Percentiles rank a stretch among this genome's conserved stretches.
These are phyloP conservation scores for Rhizomucor pusillus DNA, from an alignment of 371 early-diverging fungal species.

Conservation along the genomic window DNA sequence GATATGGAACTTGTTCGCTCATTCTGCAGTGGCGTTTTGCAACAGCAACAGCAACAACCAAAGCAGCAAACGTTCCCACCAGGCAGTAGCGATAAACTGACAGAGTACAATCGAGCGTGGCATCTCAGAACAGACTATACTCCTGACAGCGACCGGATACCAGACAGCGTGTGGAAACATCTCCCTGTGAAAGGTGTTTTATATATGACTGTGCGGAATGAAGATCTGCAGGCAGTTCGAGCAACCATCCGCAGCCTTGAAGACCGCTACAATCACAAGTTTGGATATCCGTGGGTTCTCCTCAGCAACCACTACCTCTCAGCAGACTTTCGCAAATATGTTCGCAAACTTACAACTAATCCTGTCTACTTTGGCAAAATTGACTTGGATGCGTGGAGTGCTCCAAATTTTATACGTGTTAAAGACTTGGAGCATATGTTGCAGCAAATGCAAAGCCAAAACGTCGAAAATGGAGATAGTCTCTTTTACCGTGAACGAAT, in stretches of 20 bases:
- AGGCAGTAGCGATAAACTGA: background rate
- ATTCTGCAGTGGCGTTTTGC: too few species aligned
- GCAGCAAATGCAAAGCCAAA: conserved; percentile 12
- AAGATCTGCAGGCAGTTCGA: conserved; percentile 28
- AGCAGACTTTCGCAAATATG: conserved; percentile 25
- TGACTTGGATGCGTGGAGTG: conserved; percentile 37
- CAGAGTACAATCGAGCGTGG: background rate
- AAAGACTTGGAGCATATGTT: conserved; percentile 18
- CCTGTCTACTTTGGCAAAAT: conserved; percentile 43
- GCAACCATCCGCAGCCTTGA: conserved; percentile 39
- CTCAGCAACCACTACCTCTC: conserved; percentile 38
- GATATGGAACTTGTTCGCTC: too few species aligned
- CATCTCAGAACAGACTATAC: background rate
- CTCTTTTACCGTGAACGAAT: conserved; percentile 18
- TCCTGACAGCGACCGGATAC: conserved; percentile 4
- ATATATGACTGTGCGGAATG: conserved; percentile 39
- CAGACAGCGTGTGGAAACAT: conserved; percentile 20
- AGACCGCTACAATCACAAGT: conserved; percentile 46
- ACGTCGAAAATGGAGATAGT: conserved; percentile 20
- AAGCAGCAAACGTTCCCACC: too few species aligned
- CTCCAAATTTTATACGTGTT: conserved; percentile 42
- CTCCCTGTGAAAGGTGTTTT: conserved; percentile 35
- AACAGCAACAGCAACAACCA: too few species aligned
- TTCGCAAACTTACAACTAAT: conserved; percentile 19
- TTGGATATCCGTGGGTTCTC: conserved; percentile 48